Evolutionary conservation across 257 asterid genomes (phyloP).

Genomic region (Cruciata laevipes): DNA sequence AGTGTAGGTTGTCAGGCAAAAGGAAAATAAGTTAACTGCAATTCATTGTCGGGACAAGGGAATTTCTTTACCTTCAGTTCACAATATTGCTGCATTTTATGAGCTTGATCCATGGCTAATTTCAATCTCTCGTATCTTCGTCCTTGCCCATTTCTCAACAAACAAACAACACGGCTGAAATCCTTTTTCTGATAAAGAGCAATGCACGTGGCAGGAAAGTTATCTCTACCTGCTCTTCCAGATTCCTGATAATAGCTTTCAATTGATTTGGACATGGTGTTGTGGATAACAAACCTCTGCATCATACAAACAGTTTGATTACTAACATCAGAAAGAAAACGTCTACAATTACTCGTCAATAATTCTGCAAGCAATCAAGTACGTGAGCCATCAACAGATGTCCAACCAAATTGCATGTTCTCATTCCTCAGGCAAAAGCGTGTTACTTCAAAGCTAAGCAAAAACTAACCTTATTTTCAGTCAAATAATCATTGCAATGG

Average conservation of each 20-base stretch:
- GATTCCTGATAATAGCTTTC: constrained; percentile 99
- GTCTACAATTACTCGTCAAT: background rate
- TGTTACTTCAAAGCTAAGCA: background rate
- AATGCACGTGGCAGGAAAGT: constrained; percentile 58
- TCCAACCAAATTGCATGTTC: background rate
- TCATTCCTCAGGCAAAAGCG: background rate
- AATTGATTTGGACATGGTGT: constrained; percentile 88
- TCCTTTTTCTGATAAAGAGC: constrained; percentile 87
- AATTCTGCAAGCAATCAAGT: background rate
- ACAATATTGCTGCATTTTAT: constrained; percentile 82
- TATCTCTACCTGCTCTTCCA: constrained; percentile 96
- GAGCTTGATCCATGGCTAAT: constrained; percentile 83
- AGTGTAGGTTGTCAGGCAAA: background rate
- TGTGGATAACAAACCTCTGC: constrained; percentile 94
- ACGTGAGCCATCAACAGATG: background rate
- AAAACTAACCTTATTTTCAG: background rate
- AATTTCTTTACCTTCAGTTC: constrained; percentile 59
- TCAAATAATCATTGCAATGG: no score
- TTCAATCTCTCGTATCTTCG: constrained; percentile 64
- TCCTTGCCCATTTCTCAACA: constrained; percentile 79
- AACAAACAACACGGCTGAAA: constrained; percentile 86
- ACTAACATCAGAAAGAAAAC: background rate
- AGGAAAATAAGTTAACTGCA: background rate
- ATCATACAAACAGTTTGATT: constrained; percentile 5
- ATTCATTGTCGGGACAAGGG: background rate